Evolutionary conservation across 371 early-diverging fungal genomes (phyloP).

Genomic region (Mortierella sp.): DNA sequence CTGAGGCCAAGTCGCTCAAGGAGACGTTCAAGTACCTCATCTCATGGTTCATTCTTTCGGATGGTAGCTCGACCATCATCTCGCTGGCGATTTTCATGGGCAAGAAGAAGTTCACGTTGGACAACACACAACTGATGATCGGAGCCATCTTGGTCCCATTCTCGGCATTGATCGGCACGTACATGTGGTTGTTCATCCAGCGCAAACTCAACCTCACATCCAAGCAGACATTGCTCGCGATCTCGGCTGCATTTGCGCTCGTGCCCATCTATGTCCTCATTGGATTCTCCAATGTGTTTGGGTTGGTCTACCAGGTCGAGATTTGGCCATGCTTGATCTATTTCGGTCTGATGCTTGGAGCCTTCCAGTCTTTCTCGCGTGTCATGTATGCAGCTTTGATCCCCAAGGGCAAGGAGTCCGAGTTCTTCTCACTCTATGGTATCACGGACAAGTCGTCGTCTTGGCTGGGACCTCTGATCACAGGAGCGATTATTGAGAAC

Average conservation of each 20-base stretch:
- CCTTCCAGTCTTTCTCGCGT: constrained; percentile 62
- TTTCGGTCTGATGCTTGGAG: constrained; percentile 67
- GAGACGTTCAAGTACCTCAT: constrained; percentile 59
- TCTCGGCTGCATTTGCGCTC: constrained; percentile 33
- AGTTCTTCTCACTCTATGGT: constrained; percentile 65
- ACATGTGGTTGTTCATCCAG: constrained; percentile 63
- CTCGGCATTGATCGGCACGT: constrained; percentile 60
- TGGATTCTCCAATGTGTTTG: constrained; percentile 63
- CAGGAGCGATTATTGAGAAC: constrained; percentile 60
- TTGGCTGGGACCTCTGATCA: constrained; percentile 72
- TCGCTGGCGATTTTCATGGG: constrained; percentile 62
- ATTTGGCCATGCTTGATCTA: constrained; percentile 57
- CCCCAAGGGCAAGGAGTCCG: constrained; percentile 62
- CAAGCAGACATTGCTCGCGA: constrained; percentile 43
- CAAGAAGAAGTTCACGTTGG: constrained; percentile 49
- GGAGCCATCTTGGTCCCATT: constrained; percentile 59
- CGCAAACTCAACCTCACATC: constrained; percentile 47
- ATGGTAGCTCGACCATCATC: constrained; percentile 56
- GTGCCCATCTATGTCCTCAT: constrained; percentile 67
- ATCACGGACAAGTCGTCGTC: constrained; percentile 73
- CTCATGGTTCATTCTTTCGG: constrained; percentile 59
- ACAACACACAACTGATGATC: constrained; percentile 55
- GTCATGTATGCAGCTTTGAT: constrained; percentile 58
- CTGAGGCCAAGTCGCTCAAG: constrained; percentile 31
- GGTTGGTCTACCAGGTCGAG: constrained; percentile 57